Evolutionary conservation across 495 filamentous ascomycete genomes (phyloP).

Genomic region (Podospora pseudopauciseta): DNA sequence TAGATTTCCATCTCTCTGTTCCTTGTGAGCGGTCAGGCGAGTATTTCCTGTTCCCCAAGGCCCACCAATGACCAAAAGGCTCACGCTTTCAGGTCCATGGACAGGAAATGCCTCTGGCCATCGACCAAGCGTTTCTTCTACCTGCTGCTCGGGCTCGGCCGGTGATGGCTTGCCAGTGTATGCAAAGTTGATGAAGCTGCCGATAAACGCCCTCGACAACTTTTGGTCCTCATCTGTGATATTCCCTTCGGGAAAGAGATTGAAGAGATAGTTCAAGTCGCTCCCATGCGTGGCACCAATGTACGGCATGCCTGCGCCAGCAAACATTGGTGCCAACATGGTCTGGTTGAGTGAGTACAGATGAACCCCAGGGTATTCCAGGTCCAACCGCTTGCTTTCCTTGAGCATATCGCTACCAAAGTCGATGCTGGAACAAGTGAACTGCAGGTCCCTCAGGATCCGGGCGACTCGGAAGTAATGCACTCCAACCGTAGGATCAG

Average conservation of each 20-base stretch:
- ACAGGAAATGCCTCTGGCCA: conserved; percentile 23
- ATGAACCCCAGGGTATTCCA: conserved; percentile 14
- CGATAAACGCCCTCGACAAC: conserved; percentile 17
- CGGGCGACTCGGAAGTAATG: conserved; percentile 32
- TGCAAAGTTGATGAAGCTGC: conserved; percentile 22
- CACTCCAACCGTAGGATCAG: conserved; percentile 22
- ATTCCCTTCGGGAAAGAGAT: conserved; percentile 25
- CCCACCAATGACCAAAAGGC: conserved; percentile 22
- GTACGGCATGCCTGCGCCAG: conserved; percentile 29
- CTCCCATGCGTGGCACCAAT: conserved; percentile 27
- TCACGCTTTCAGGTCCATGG: not conserved
- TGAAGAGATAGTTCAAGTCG: conserved; percentile 34
- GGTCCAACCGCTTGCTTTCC: conserved; percentile 10
- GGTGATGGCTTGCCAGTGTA: conserved; percentile 17
- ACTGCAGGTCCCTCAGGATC: conserved; percentile 32
- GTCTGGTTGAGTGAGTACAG: conserved; percentile 33
- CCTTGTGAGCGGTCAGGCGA: not conserved
- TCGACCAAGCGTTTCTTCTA: not conserved
- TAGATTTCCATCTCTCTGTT: not conserved
- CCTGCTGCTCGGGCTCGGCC: not conserved
- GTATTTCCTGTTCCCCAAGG: conserved; percentile 18
- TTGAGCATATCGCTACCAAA: conserved; percentile 25
- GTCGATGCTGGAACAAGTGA: conserved; percentile 32
- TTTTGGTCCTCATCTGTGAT: conserved; percentile 21
- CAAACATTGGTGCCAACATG: conserved; percentile 26